Evolutionary conservation across 2,329 filamentous ascomycete genomes (phyloP), one percentile per base, ranked within the genome.

Genomic region (Penicillium nordicum): DNA sequence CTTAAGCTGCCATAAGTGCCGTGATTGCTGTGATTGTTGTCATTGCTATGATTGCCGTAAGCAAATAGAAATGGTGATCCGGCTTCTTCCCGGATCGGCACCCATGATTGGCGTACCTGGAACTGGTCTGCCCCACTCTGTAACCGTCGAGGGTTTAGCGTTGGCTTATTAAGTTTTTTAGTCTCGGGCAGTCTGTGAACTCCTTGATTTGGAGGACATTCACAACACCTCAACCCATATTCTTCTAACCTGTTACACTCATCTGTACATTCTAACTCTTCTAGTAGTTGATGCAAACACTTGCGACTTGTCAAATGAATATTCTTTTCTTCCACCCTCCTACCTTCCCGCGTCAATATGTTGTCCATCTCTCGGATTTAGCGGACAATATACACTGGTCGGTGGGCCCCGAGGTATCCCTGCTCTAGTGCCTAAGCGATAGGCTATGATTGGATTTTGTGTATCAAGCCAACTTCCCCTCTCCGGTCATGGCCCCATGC

Each of bases 401-500:
- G 14, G 53, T 52, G 48, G 41, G 23, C 27, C 47, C 36, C 45
- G 52, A 40, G 12, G 21, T 21, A 36, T 45, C 53, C 36, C 47
- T 50, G 50, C 42, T 21, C 45, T n/a, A 8, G 7, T n/a, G 29
- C 16, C 18, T 34, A 29, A 14, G 25, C 10, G 11, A 46, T 27
- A 38, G 27, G 21, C 18, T 38, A 18, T 41, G 40, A 55, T 59
- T 59, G 48, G 46, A 10, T 34, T 27, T 41, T n/a, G 8, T 21
- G 4, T 3, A 45, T 41, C 34, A 27, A 48, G 14, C 48, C 40
- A 43, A 44, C 12, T 18, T 4, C 16, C 43, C 57, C 37, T 49
- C 48, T 53, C 51, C 53, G 50, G 38, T 50, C 27, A 50, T 38
- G 47, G 51, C 58, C 44, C 30, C 55, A 50, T 21, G 4, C 52